Conservation (phyloP, 1,139 yeast genomes). For the Pichia sp. region DNA sequence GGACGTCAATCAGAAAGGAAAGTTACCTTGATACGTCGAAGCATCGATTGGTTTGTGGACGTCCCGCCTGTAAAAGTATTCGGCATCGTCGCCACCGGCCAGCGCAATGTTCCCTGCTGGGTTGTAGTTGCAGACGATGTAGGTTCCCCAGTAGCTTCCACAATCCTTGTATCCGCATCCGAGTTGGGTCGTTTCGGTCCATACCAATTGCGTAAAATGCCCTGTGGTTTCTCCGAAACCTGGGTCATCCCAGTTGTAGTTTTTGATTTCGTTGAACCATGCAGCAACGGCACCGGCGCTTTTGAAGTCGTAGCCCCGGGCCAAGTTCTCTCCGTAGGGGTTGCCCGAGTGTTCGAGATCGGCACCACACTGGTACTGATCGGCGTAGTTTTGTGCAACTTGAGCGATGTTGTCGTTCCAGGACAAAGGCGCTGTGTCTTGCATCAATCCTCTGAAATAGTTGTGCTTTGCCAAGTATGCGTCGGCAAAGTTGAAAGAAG, state of each 20-base stretch:
- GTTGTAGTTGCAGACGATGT: constrained; percentile 64
- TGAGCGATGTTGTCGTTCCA: constrained; percentile 64
- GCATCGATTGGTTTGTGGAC: constrained; percentile 34
- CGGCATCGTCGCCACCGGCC: constrained; percentile 36
- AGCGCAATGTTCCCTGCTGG: constrained; percentile 53
- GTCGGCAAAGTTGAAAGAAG: constrained; percentile 25
- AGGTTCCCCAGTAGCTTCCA: constrained; percentile 41
- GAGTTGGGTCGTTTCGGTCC: constrained; percentile 50
- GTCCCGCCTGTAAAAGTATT: constrained; percentile 35
- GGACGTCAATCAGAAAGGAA: neutral
- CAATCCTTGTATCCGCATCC: constrained; percentile 63
- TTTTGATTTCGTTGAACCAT: constrained; percentile 72
- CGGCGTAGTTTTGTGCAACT: constrained; percentile 70
- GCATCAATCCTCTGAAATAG: constrained; percentile 45
- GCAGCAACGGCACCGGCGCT: constrained; percentile 65
- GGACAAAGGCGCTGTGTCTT: constrained; percentile 47
- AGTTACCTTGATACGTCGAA: neutral
- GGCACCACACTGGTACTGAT: constrained; percentile 61
- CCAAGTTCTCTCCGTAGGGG: constrained; percentile 82
- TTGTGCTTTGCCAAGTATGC: constrained; percentile 44
- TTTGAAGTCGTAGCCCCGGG: constrained; percentile 59
- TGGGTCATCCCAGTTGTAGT: constrained; percentile 53
- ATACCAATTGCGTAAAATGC: constrained; percentile 66
- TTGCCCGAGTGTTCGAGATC: constrained; percentile 72
- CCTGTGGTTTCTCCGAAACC: constrained; percentile 46